phyloP scores from a whole-genome alignment of 345 rosid species.

The Sonneratia caseolaris region DNA sequence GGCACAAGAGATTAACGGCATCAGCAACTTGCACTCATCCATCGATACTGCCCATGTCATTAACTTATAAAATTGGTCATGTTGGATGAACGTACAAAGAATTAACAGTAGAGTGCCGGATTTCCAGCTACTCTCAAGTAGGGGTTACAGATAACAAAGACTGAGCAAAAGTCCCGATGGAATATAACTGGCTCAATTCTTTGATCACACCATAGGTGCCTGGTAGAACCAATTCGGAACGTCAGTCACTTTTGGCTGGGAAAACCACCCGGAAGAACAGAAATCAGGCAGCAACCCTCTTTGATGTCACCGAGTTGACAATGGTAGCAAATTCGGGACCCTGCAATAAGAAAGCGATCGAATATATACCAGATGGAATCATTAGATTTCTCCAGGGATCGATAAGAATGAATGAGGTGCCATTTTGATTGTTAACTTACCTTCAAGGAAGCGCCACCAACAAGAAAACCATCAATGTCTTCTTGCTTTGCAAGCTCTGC shows the following conservation, averaged over 20 bases:
- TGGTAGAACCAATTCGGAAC: not conserved
- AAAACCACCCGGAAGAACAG: not conserved
- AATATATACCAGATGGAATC: not conserved
- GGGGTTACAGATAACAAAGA: no score
- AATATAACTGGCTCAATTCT: not conserved
- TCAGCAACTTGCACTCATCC: no score
- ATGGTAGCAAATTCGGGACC: conserved; percentile 95
- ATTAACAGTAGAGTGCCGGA: no score
- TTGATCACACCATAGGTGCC: not conserved
- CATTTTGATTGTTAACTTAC: conserved; percentile 21
- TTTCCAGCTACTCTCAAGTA: no score
- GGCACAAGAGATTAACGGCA: no score
- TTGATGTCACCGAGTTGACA: conserved; percentile 75
- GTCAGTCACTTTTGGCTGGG: not conserved
- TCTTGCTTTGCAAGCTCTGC: conserved; percentile 91
- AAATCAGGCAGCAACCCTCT: conserved; percentile 79
- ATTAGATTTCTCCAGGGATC: not conserved
- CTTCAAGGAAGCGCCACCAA: conserved; percentile 98
- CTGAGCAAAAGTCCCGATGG: no score
- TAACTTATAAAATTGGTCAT: no score
- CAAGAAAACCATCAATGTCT: conserved; percentile 97
- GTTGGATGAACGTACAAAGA: no score
- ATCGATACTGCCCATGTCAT: no score
- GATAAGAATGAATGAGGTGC: not conserved
- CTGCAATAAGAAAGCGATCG: conserved; percentile 23